phyloP scores from a whole-genome alignment of 805 yeast genomes.

The Debaryomyces hansenii region DNA sequence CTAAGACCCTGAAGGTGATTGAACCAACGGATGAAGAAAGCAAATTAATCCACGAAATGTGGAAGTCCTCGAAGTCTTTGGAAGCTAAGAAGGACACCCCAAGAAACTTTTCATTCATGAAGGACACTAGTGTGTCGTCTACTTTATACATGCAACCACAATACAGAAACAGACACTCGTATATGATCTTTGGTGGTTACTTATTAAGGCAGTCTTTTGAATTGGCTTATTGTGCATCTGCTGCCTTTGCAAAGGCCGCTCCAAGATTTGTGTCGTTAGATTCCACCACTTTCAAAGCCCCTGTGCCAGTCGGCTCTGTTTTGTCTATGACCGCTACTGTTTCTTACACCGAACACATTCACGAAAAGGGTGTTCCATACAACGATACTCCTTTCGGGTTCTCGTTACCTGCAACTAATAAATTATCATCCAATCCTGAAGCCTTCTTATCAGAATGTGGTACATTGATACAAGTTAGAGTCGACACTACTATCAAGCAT shows the following conservation, averaged over 20 bases:
- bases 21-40: constrained; percentile 73
- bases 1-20: constrained; percentile 59
- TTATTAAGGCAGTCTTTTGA: constrained; percentile 90
- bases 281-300: constrained; percentile 87
- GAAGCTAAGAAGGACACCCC: constrained; percentile 43
- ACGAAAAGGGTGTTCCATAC: constrained; percentile 29
- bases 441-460: constrained; percentile 77
- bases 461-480: constrained; percentile 85
- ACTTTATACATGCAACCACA: constrained; percentile 95
- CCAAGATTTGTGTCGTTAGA: constrained; percentile 91
- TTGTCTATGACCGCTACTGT: constrained; percentile 79
- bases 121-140: constrained; percentile 67
- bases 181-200: constrained; percentile 95
- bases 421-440: constrained; percentile 46
- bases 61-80: constrained; percentile 44
- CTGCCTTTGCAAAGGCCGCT: constrained; percentile 79
- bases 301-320: constrained; percentile 95
- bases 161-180: constrained; percentile 90
- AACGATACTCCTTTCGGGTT: constrained; percentile 46
- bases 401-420: constrained; percentile 59
- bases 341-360: constrained; percentile 82
- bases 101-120: constrained; percentile 61
- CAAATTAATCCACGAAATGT: constrained; percentile 71
- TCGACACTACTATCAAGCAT: constrained; percentile 74
- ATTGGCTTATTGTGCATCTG: constrained; percentile 89